Base-by-base conservation (phyloP, 139 green algal species). In the Tetradesmus lagerheimii region DNA sequence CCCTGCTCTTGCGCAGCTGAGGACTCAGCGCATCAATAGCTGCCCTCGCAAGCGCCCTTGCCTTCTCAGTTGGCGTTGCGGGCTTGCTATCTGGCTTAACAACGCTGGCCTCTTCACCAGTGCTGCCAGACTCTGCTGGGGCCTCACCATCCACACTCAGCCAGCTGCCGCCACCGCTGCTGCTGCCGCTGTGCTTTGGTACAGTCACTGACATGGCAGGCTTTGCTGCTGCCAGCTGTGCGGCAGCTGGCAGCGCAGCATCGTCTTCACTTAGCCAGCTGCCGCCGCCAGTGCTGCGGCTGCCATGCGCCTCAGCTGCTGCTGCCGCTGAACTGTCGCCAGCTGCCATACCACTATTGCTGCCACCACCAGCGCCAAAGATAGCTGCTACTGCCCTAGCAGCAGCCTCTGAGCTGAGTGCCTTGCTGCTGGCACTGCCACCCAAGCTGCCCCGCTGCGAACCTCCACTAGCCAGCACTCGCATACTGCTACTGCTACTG, bases 381-480 rank as follows among this genome's bases (percentile, higher is more conserved):
- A 85, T 64, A 41, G 79, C 50, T 5, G 41, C 79, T 27, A 85
- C 79, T 16, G 79, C 79, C 31, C 79, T 20, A 41, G 79, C 35
- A 53, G 77, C 79, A 41, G 79, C 79, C 18, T 85, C 79, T 39
- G 79, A 85, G 25, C 14, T 85, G 27, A 47, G 35, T 27, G 53
- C 41, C 29, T 85, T 67, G 41, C 53, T 64, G 41, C 53, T 85
- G 57, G 57, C 57, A 27, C 79, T 85, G 79, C 41, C 41, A 25
- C 77, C 25, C 77, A 53, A 39, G 79, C 18, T 38, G 34, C 79
- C 20, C 8, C 9, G 31, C 79, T 66, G 79, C 43, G 57, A 71
- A n/a, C 23, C 23, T 23, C 57, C 57, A 71, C 57, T n/a, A 23
- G 23, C 57, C 57, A 71, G 57, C 57, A 71, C 12, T 1, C 47